These are phyloP conservation scores for Talaromyces funiculosus DNA, from an alignment of 2,329 filamentous ascomycete species.

Conservation along the genomic window DNA sequence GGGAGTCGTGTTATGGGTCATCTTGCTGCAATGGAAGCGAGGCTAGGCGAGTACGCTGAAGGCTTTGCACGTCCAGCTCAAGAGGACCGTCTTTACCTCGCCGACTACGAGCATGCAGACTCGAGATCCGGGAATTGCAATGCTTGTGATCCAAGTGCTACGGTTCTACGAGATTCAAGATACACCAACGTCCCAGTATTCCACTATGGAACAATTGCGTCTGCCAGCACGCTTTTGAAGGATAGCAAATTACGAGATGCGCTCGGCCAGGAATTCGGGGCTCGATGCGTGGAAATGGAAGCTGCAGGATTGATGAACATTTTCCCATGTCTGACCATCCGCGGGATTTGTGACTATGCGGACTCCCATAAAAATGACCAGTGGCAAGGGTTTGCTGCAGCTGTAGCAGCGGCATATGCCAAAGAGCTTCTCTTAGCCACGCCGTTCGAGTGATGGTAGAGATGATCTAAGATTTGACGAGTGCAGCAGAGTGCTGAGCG, in stretches of 20 bases:
- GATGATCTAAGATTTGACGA: neutral
- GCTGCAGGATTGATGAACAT: constrained; percentile 11
- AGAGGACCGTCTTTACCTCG: neutral
- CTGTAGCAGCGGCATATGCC: constrained; percentile 10
- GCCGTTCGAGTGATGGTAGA: neutral
- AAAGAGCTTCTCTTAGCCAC: neutral
- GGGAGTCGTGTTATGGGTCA: neutral
- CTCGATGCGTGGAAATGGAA: neutral
- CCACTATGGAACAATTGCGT: constrained; percentile 25
- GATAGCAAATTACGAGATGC: neutral
- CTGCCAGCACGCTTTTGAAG: constrained; percentile 20
- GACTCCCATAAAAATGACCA: constrained; percentile 12
- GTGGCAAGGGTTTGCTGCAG: constrained; percentile 15
- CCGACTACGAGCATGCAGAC: neutral
- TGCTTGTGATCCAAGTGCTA: neutral
- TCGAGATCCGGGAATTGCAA: neutral
- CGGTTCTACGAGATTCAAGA: constrained; percentile 5
- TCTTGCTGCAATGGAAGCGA: neutral
- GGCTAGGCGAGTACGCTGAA: neutral
- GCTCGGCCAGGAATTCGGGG: neutral
- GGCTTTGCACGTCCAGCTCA: neutral
- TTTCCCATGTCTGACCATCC: constrained; percentile 12
- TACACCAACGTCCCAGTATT: constrained; percentile 9
- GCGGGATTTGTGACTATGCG: constrained; percentile 13
- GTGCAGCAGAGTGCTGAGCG: neutral